A percentile compares a stretch with the other conserved stretches of the same genome.
These are phyloP conservation scores for Aristolochia contorta DNA, from an alignment of 164 flowering plant genomes.

Conservation along the genomic window DNA sequence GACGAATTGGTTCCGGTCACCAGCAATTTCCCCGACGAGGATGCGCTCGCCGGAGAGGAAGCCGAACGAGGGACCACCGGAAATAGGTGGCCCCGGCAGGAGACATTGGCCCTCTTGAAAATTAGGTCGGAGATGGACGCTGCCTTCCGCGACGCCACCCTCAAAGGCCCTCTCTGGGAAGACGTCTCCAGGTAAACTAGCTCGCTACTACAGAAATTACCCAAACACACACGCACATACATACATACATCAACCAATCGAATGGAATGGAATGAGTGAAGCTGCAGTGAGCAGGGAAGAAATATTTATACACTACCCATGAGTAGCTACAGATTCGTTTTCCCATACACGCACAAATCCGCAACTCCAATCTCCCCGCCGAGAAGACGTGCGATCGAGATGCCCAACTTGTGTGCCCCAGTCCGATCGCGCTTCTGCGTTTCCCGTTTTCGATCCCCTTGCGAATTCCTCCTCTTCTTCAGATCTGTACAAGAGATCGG, in stretches of 20 bases:
- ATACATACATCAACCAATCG: not conserved
- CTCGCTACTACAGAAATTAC: not conserved
- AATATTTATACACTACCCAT: too few relatives aligned
- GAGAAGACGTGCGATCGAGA: too few relatives aligned
- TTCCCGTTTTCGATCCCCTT: too few relatives aligned
- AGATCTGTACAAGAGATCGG: too few relatives aligned
- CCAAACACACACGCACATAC: not conserved
- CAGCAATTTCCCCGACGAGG: constrained; percentile 21
- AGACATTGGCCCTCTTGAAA: constrained; percentile 73
- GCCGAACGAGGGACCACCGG: constrained; percentile 24
- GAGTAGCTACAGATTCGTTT: too few relatives aligned
- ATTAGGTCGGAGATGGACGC: constrained; percentile 88
- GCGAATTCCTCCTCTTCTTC: too few relatives aligned
- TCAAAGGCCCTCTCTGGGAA: constrained; percentile 97
- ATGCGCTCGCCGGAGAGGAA: constrained; percentile 27
- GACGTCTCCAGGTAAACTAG: constrained; percentile 84
- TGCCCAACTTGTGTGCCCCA: not conserved
- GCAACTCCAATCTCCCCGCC: too few relatives aligned
- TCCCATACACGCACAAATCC: too few relatives aligned
- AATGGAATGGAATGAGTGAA: too few relatives aligned
- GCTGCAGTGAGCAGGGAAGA: too few relatives aligned
- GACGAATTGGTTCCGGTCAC: constrained; percentile 26
- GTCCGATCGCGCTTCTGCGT: too few relatives aligned
- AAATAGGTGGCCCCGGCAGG: constrained; percentile 88
- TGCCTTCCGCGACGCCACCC: constrained; percentile 76